These are phyloP conservation scores for Claviceps monticola DNA, from an alignment of 2,329 filamentous ascomycete genomes.

Conservation along the genomic window DNA sequence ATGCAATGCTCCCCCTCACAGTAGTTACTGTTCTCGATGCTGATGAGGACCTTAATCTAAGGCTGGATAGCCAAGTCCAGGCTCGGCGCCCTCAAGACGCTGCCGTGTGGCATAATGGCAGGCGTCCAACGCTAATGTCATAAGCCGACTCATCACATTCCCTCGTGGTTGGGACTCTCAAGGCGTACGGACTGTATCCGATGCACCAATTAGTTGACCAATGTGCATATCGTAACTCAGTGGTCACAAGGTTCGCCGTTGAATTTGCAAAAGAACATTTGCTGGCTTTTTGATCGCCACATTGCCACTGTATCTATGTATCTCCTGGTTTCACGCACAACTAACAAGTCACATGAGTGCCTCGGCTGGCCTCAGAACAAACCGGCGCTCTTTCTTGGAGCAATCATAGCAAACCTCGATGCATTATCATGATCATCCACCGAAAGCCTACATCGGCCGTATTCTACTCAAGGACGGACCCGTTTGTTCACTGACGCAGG, in stretches of 20 bases:
- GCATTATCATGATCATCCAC: no score
- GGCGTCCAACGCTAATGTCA: background rate
- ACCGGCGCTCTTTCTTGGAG: background rate
- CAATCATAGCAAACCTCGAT: no score
- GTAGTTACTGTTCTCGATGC: no score
- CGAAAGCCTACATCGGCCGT: no score
- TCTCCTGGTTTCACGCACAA: background rate
- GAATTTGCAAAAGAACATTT: background rate
- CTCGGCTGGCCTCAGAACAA: background rate
- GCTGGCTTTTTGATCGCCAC: background rate
- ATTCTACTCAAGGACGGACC: no score
- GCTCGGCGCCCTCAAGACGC: background rate
- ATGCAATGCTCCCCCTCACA: no score
- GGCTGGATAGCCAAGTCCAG: no score
- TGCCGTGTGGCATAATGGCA: background rate
- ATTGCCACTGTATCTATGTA: background rate
- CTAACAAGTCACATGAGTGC: background rate
- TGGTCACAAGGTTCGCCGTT: no score
- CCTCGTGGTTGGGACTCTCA: background rate
- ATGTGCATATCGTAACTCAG: no score
- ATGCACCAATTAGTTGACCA: background rate
- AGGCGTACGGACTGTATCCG: no score
- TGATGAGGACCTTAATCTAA: no score
- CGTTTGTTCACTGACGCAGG: no score
- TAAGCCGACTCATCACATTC: background rate